Base-by-base conservation (phyloP, 768 basidiomycete species). In the Boletus rubropictus region DNA sequence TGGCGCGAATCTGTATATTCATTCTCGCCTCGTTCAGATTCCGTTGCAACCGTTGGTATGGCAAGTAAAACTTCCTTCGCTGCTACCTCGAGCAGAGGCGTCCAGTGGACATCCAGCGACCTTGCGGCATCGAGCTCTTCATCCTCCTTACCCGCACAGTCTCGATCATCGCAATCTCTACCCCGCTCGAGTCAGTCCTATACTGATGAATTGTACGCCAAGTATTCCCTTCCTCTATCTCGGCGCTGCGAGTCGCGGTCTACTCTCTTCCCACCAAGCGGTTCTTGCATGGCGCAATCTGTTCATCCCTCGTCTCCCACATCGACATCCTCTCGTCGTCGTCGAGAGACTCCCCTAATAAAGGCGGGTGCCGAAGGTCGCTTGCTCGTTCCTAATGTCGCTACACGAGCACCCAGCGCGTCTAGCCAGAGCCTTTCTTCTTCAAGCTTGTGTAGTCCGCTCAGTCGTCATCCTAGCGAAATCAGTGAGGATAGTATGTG, bases 1-100 rank as follows among this genome's bases (percentile, higher is more conserved):
- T 86, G 84, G 84, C 79, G 84, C n/a, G 69, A 80, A 1, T 69
- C 71, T 4, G 74, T 84, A 1, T 86, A 86, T 62, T 72, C 70
- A 43, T 70, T 81, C 49, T 60, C 73, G 3, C 58, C 74, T 3
- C 74, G 73, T 7, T 67, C 70, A 40, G 59, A 66, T 33, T 49
- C 61, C 51, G 61, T 61, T 39, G 60, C 69, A 57, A 55, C 65
- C 15, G 57, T 63, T 43, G 61, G 61, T 24, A 50, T 49, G 17
- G 29, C 53, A 10, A 51, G 52, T 11, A 71, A 69, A 48, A 60
- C 72, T 1, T 72, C 78, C 1, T 77, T 75, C 50, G 62, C 72
- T 31, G 77, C 80, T 12, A 72, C 75, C 17, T 73, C 80, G 0
- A 80, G 78, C 53, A 62, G 58, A 12, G 76, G 72, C 42, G 76